Conservation (phyloP, 148 eudicot species). For the Heliosperma pusillum region DNA sequence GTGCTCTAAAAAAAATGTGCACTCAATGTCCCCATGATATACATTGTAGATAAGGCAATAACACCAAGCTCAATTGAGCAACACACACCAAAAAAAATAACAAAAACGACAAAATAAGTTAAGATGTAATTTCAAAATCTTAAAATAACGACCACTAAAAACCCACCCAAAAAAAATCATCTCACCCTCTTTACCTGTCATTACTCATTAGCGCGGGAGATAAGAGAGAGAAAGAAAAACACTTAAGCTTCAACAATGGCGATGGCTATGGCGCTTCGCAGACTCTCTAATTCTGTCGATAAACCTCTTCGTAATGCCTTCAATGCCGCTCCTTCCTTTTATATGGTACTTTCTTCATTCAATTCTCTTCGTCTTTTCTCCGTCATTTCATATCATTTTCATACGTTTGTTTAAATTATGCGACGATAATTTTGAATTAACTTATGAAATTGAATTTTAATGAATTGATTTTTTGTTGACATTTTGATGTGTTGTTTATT, state of each 20-base stretch:
- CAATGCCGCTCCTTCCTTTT: slow-evolving; percentile 57
- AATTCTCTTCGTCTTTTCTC: background rate
- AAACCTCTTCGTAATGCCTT: slow-evolving; percentile 56
- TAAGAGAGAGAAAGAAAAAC: slow-evolving; percentile 4
- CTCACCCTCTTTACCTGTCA: background rate
- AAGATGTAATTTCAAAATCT: background rate
- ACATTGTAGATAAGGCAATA: background rate
- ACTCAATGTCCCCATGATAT: background rate
- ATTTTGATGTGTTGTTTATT: background rate
- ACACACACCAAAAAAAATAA: background rate
- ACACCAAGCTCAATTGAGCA: background rate
- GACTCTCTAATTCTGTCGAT: slow-evolving; percentile 62
- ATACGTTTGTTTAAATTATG: background rate
- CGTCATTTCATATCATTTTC: background rate
- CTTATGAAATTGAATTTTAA: background rate
- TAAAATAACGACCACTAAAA: slow-evolving; percentile 45
- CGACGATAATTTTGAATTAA: background rate
- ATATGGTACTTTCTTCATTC: slow-evolving; percentile 44
- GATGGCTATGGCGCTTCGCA: slow-evolving; percentile 85
- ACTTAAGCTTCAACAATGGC: slow-evolving; percentile 41
- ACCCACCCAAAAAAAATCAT: slow-evolving; percentile 28
- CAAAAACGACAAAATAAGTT: slow-evolving; percentile 13
- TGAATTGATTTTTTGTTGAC: background rate
- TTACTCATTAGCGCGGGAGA: background rate
- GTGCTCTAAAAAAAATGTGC: background rate